Base-by-base conservation (phyloP, 495 filamentous ascomycete genomes). In the Aspergillus baeticus region DNA sequence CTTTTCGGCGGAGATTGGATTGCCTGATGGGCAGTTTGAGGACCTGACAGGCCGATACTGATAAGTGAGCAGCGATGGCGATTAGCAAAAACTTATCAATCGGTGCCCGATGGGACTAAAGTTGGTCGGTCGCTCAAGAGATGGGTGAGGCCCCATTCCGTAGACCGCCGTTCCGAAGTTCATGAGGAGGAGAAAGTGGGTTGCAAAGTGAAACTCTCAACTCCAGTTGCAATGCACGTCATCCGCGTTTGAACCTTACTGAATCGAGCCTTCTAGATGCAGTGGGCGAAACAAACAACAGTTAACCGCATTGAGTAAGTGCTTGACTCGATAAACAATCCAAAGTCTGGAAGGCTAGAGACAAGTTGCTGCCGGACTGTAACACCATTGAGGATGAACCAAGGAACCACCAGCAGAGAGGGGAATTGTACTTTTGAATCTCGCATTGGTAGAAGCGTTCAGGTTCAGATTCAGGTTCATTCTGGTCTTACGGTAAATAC, bases 161-260 rank as follows among this genome's bases (percentile, higher is more conserved):
- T 54, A 63, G 61, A 63, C 61, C 61, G 61, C 61, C 58, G 52
- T 51, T 62, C 58, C 51, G 55, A 34, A 44, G 10, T 55, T 26
- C 39, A 10, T 21, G 20, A 36, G 43, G 22, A 31, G 20, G 33
- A 26, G 42, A 18, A 7, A 15, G n/a, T 20, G 42, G 8, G 41
- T 21, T 10, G 42, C 22, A 15, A 37, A 11, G 36, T 26, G 18
- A 26, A 50, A 50, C 33, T 50, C 34, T 50, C 47, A 38, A 37
- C 34, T 50, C 47, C 34, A 29, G 18, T 38, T 38, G 36, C 34
- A 26, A 50, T 50, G 47, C 47, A 50, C 15, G 47, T 38, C 47
- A 50, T 50, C 10, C 6, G 3, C 23, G 36, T 36, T 17, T 3
- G 13, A 50, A 50, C 20, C 47, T 37, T 50, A 38, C 23, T 50